phyloP scores from a whole-genome alignment of 495 filamentous ascomycete species.

The Neurospora sp. region DNA sequence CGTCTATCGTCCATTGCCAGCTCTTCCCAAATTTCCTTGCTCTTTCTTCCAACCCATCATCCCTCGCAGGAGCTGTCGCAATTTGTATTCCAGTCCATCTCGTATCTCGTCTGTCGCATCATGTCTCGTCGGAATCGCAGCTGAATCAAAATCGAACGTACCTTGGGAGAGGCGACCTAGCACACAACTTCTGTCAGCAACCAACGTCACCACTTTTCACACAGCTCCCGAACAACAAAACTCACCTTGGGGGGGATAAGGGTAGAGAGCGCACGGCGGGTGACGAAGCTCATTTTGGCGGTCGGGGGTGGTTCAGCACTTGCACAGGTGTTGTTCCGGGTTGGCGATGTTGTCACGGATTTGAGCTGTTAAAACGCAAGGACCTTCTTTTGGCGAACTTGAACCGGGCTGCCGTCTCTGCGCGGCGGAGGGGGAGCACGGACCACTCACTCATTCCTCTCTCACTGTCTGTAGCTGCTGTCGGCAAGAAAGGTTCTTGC shows the following conservation, averaged over 20 bases:
- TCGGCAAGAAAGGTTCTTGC: slow-evolving; percentile 22
- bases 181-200: slow-evolving; percentile 18
- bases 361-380: slow-evolving; percentile 8
- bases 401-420: not conserved
- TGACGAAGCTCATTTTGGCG: slow-evolving; percentile 81
- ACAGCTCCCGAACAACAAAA: not conserved
- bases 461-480: not conserved
- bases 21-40: too few relatives aligned
- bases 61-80: not conserved
- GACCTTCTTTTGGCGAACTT: slow-evolving; percentile 4
- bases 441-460: not conserved
- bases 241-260: slow-evolving; percentile 95
- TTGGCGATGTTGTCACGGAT: slow-evolving; percentile 11
- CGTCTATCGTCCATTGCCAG: too few relatives aligned
- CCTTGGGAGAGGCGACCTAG: slow-evolving; percentile 77
- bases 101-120: not conserved
- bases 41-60: not conserved
- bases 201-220: not conserved
- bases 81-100: not conserved
- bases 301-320: slow-evolving; percentile 15
- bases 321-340: slow-evolving; percentile 7
- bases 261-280: slow-evolving; percentile 85
- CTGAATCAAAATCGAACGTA: slow-evolving; percentile 43
- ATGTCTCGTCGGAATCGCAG: not conserved
- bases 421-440: slow-evolving; percentile 7